Evolutionary conservation across 2,329 filamentous ascomycete genomes (phyloP), one percentile per base, ranked within the genome.

Genomic region (Eutypella sp.): DNA sequence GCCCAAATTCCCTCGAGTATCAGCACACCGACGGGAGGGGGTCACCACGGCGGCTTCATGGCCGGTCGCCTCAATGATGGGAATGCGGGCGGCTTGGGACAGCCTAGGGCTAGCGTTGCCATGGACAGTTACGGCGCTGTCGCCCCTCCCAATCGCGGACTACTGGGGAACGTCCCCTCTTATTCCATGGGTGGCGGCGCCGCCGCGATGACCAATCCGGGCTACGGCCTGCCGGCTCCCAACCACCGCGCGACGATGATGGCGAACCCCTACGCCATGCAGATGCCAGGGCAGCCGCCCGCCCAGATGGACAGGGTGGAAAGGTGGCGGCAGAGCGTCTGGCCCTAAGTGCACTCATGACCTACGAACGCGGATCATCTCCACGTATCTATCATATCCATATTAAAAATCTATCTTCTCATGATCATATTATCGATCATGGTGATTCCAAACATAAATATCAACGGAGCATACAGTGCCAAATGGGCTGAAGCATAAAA

Each of bases 11-110:
- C 76, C 2, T 62, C 65, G 2, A 64, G 53, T 13, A 49, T 77
- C 10, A 58, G 57, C 9, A 54, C 63, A 15, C 46, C 57, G 56
- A 61, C 19, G 63, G 61, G 23, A 58, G 70, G 0, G n/a, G n/a
- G n/a, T n/a, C n/a, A n/a, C n/a, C n/a, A n/a, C n/a, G 71, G 74
- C 24, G 76, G 74, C 0, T 81, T 69, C 56, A 67, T 70, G 51
- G 68, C 72, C 18, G 78, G 78, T 3, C 64, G 66, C n/a, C 81
- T 75, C 56, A 81, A 81, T 53, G 74, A 79, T 43, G 75, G 75
- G 1, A 60, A 56, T 13, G 76, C 68, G 5, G 76, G 76, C 3
- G 58, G 58, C 3, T 36, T 54, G 11, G 60, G 58, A 20, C 51
- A 54, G 31, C 41, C 56, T 18, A 54, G 62, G 23, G 47, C 55